Percentiles rank a stretch among this genome's conserved stretches.
Conservation (phyloP, 2,329 filamentous ascomycete species). For the Colletotrichum sp. region DNA sequence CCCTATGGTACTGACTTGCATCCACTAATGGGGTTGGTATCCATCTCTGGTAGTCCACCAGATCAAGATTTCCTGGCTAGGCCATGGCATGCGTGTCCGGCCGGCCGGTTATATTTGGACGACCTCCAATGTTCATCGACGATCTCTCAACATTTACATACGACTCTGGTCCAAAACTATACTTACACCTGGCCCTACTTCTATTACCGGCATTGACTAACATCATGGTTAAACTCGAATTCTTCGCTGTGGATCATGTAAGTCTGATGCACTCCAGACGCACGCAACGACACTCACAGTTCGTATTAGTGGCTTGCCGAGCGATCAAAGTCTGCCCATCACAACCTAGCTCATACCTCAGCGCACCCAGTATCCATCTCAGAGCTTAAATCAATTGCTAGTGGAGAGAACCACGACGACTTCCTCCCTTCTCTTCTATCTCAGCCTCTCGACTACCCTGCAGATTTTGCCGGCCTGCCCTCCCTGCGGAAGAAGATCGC, state of each 20-base stretch:
- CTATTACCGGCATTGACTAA: neutral
- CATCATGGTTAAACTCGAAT: neutral
- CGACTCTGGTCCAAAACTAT: neutral
- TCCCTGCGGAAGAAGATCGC: neutral
- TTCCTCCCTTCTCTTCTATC: neutral
- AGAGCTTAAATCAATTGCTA: neutral
- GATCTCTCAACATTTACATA: neutral
- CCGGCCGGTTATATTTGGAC: neutral
- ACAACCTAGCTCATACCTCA: neutral
- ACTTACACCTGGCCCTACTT: neutral
- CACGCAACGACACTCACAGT: neutral
- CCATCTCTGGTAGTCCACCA: neutral
- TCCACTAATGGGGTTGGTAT: neutral
- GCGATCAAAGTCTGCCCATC: neutral
- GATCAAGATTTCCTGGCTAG: neutral
- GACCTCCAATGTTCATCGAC: neutral
- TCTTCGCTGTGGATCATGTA: neutral
- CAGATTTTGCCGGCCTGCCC: neutral
- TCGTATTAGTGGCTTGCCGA: neutral
- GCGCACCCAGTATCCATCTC: neutral
- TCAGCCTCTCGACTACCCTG: neutral
- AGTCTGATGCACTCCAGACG: neutral
- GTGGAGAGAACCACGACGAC: neutral
- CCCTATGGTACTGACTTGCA: neutral
- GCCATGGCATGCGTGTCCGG: neutral